Evolutionary conservation across 345 rosid genomes (phyloP).

Genomic region (Orychophragmus violaceus): DNA sequence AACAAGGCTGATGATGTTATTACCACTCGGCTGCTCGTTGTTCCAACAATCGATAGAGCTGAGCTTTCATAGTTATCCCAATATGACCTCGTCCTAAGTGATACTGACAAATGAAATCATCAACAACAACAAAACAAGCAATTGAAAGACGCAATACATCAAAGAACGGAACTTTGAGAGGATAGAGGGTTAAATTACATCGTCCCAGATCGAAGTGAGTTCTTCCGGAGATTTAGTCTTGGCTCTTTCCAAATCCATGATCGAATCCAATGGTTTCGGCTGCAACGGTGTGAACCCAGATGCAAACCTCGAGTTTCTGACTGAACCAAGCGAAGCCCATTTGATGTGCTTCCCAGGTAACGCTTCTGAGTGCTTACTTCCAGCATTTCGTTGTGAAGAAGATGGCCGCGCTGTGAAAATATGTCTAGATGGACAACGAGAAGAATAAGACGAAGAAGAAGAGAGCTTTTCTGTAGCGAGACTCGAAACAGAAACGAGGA

Average conservation of each 20-base stretch:
- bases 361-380: constrained; percentile 14
- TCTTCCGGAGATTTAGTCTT: constrained; percentile 63
- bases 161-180: neutral
- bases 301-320: constrained; percentile 67
- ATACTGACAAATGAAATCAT: constrained; percentile 41
- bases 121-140: neutral
- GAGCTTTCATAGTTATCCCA: constrained; percentile 63
- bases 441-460: constrained; percentile 7
- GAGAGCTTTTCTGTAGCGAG: constrained; percentile 10
- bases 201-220: constrained; percentile 82
- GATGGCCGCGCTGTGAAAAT: constrained; percentile 22
- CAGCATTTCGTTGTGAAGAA: constrained; percentile 14
- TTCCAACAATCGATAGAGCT: constrained; percentile 62
- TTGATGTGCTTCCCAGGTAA: constrained; percentile 47
- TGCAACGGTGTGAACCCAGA: constrained; percentile 78
- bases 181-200: constrained; percentile 35
- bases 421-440: constrained; percentile 15
- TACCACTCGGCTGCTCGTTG: constrained; percentile 89
- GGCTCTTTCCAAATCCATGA: constrained; percentile 73
- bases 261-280: constrained; percentile 78
- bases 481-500: constrained; percentile 4
- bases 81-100: constrained; percentile 90
- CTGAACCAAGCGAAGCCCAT: constrained; percentile 67
- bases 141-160: neutral
- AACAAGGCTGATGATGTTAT: neutral